Evolutionary conservation across 306 rosid species (phyloP).

Genomic region (Ormosia semicastrata): DNA sequence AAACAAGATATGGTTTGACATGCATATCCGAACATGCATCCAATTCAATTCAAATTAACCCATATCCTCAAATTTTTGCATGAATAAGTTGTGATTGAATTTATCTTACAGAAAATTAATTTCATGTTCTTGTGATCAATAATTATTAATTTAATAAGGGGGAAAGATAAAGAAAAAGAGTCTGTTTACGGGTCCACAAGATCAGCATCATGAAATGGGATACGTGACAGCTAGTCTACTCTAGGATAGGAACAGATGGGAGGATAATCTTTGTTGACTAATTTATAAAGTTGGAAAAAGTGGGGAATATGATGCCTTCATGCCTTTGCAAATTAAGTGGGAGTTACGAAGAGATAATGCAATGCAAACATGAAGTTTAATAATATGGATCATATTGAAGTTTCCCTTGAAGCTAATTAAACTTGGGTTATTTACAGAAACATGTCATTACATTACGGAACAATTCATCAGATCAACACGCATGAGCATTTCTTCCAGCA

Average conservation of each 20-base stretch:
- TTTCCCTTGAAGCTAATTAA: background rate
- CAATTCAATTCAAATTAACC: conserved; percentile 24
- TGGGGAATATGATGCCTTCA: conserved; percentile 33
- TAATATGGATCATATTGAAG: background rate
- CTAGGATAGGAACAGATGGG: conserved; percentile 28
- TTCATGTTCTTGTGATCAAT: conserved; percentile 5
- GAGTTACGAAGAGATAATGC: conserved; percentile 23
- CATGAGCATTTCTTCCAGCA: background rate
- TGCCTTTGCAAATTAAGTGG: conserved; percentile 30
- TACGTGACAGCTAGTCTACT: conserved; percentile 40
- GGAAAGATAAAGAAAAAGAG: background rate
- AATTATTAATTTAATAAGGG: background rate
- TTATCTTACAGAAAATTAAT: background rate
- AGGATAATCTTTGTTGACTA: conserved; percentile 54
- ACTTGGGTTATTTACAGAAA: background rate
- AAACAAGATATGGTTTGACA: conserved; percentile 39
- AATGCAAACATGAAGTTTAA: background rate
- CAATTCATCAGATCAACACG: background rate
- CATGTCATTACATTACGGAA: background rate
- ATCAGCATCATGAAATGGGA: conserved; percentile 62
- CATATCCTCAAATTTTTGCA: conserved; percentile 10
- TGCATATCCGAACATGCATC: conserved; percentile 20
- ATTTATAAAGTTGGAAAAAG: conserved; percentile 52
- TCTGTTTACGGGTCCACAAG: conserved; percentile 44
- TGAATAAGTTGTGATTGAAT: conserved; percentile 23